Percentiles rank a stretch among this genome's conserved stretches.
These are phyloP conservation scores for Platismatia glauca DNA, from an alignment of 495 filamentous ascomycete species.

Conservation along the genomic window DNA sequence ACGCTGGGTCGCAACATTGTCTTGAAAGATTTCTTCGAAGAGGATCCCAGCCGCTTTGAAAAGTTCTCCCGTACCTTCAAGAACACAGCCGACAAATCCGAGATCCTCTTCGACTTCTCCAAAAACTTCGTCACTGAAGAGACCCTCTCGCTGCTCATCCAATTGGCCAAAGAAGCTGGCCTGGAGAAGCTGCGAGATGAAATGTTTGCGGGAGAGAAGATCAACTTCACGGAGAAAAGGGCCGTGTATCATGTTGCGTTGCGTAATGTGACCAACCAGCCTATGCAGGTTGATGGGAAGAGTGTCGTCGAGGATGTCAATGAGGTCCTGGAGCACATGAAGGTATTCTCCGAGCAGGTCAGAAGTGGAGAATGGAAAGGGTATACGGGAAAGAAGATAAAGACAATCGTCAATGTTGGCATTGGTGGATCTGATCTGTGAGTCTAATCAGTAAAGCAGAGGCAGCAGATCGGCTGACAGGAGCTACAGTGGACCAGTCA, in stretches of 20 bases:
- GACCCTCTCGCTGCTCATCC: slow-evolving; percentile 73
- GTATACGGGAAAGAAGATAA: slow-evolving; percentile 94
- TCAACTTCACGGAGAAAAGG: slow-evolving; percentile 97
- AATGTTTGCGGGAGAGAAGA: slow-evolving; percentile 95
- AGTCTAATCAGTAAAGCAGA: slow-evolving; percentile 29
- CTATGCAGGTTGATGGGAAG: slow-evolving; percentile 88
- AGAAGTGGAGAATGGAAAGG: slow-evolving; percentile 96
- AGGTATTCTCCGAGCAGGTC: slow-evolving; percentile 91
- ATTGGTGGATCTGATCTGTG: slow-evolving; percentile 98
- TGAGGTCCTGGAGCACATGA: slow-evolving; percentile 88
- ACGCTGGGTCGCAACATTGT: slow-evolving; percentile 77
- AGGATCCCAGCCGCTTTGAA: slow-evolving; percentile 80
- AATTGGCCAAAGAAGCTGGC: slow-evolving; percentile 83
- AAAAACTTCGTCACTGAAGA: slow-evolving; percentile 97
- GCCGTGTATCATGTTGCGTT: slow-evolving; percentile 94
- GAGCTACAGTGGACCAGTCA: slow-evolving; percentile 72
- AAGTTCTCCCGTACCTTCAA: slow-evolving; percentile 81
- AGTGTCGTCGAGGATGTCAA: slow-evolving; percentile 95
- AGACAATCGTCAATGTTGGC: slow-evolving; percentile 93
- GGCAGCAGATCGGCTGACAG: slow-evolving; percentile 29
- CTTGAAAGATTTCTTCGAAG: slow-evolving; percentile 83
- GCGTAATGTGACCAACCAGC: slow-evolving; percentile 74
- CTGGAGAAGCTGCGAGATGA: slow-evolving; percentile 88
- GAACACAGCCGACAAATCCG: slow-evolving; percentile 65
- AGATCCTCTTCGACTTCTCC: slow-evolving; percentile 95